Evolutionary conservation across 1,284 basidiomycete species (phyloP).

Genomic region (Ceratobasidium sp.): DNA sequence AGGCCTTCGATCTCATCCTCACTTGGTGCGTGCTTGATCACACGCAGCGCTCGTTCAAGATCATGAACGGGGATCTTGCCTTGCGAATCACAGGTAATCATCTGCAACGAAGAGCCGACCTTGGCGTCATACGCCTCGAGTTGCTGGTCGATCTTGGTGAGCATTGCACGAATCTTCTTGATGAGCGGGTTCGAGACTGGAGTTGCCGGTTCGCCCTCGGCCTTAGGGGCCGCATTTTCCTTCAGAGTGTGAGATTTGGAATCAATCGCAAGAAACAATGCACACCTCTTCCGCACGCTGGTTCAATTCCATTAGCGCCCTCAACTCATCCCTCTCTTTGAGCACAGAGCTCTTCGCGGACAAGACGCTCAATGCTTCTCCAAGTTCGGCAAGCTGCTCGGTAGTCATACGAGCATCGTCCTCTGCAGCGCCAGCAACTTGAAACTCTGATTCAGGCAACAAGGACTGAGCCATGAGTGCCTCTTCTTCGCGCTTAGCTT

Average conservation of each 20-base stretch:
- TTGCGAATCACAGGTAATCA: slow-evolving; percentile 91
- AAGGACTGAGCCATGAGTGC: slow-evolving; percentile 75
- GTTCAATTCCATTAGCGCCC: slow-evolving; percentile 91
- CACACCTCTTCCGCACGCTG: slow-evolving; percentile 80
- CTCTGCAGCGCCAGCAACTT: slow-evolving; percentile 49
- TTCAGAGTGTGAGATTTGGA: slow-evolving; percentile 19
- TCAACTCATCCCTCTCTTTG: slow-evolving; percentile 93
- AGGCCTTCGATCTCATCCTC: slow-evolving; percentile 90
- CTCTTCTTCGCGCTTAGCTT: slow-evolving; percentile 61
- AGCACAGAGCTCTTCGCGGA: slow-evolving; percentile 96
- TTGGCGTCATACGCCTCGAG: slow-evolving; percentile 90
- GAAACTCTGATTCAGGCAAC: slow-evolving; percentile 79
- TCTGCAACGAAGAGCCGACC: slow-evolving; percentile 90
- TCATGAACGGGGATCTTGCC: slow-evolving; percentile 92
- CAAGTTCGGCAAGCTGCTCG: slow-evolving; percentile 93
- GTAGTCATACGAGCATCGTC: slow-evolving; percentile 92
- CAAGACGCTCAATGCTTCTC: slow-evolving; percentile 88
- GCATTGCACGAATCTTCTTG: slow-evolving; percentile 94
- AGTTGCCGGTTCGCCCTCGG: slow-evolving; percentile 30
- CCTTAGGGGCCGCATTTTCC: slow-evolving; percentile 18
- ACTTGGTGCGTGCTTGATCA: slow-evolving; percentile 93
- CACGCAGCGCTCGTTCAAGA: slow-evolving; percentile 86
- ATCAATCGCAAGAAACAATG: not conserved
- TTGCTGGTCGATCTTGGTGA: slow-evolving; percentile 94
- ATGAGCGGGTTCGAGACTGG: slow-evolving; percentile 82